Evolutionary conservation across 2,329 filamentous ascomycete genomes (phyloP).

Genomic region (Colletotrichum graminicola): DNA sequence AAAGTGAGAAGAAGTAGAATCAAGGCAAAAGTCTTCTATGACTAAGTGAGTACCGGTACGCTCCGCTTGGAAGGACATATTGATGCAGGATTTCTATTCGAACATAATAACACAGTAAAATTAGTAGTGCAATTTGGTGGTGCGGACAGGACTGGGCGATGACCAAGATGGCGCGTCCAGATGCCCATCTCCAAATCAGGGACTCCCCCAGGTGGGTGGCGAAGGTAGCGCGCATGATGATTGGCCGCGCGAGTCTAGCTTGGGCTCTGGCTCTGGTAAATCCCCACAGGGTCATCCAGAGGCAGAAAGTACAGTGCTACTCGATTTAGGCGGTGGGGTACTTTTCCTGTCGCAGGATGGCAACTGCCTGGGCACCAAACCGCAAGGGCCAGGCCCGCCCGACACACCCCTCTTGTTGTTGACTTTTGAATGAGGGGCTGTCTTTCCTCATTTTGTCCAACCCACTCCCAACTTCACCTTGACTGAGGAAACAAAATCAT

Average conservation of each 20-base stretch:
- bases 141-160: constrained; percentile 30
- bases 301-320: constrained; percentile 8
- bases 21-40: background rate
- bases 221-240: constrained; percentile 27
- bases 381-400: constrained; percentile 42
- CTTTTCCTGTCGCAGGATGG: constrained; percentile 24
- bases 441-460: constrained; percentile 42
- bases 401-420: constrained; percentile 42
- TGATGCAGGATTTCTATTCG: background rate
- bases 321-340: constrained; percentile 16
- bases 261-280: constrained; percentile 30
- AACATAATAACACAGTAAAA: constrained; percentile 6
- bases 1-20: background rate
- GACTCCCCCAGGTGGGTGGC: constrained; percentile 39
- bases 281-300: constrained; percentile 25
- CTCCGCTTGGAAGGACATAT: too few relatives aligned
- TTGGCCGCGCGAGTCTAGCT: constrained; percentile 33
- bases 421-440: constrained; percentile 44
- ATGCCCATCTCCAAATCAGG: constrained; percentile 19
- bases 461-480: constrained; percentile 42
- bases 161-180: constrained; percentile 26
- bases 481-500: constrained; percentile 38
- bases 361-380: constrained; percentile 38
- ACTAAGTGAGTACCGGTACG: background rate
- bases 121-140: constrained; percentile 7